Evolutionary conservation across 2,329 filamentous ascomycete species (phyloP).

Genomic region (Penicillium sp.): DNA sequence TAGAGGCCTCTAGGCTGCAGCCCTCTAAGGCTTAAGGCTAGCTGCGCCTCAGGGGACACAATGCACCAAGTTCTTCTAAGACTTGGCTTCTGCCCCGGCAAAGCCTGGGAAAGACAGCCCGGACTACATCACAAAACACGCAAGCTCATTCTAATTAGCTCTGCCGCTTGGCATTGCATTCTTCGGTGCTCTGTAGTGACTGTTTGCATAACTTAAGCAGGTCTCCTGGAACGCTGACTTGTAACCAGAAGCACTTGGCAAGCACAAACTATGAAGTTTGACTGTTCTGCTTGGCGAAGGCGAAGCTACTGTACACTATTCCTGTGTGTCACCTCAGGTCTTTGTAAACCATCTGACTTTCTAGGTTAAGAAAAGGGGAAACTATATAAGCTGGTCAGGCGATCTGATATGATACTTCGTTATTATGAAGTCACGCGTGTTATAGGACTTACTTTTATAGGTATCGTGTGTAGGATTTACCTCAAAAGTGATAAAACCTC

Average conservation of each 20-base stretch:
- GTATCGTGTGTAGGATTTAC: neutral
- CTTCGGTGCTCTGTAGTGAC: neutral
- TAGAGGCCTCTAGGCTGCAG: slow-evolving; percentile 22
- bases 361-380: neutral
- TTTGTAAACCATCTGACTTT: neutral
- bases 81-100: neutral
- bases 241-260: neutral
- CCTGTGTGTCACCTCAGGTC: neutral
- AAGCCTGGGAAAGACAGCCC: too few relatives aligned
- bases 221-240: slow-evolving; percentile 1
- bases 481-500: neutral
- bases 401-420: neutral
- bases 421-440: neutral
- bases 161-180: too few relatives aligned
- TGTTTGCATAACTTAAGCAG: neutral
- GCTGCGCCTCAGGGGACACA: slow-evolving; percentile 19
- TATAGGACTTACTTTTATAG: neutral
- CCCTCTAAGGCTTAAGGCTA: slow-evolving; percentile 41
- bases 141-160: too few relatives aligned
- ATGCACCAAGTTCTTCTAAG: neutral
- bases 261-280: neutral
- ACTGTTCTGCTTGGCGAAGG: neutral
- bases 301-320: neutral
- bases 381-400: neutral
- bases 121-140: too few relatives aligned